Evolutionary conservation across 371 early-diverging fungal species (phyloP).

Genomic region (Mucor circinelloides): DNA sequence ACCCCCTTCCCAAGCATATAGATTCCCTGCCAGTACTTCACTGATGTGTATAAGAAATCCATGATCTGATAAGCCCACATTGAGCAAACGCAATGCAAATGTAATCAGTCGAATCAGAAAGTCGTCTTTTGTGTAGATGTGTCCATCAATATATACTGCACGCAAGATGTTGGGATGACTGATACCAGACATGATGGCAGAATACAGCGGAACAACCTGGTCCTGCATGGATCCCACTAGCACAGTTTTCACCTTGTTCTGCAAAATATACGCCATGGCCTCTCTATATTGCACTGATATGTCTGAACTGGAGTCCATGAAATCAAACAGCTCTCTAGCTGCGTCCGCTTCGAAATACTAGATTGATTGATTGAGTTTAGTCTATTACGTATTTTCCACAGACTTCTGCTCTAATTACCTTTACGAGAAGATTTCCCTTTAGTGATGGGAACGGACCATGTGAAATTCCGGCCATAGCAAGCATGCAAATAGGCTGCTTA

Average conservation of each 20-base stretch:
- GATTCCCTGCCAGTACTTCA: constrained; percentile 82
- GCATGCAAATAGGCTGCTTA: constrained; percentile 71
- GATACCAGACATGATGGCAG: constrained; percentile 82
- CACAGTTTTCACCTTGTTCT: constrained; percentile 68
- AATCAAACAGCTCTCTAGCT: constrained; percentile 90
- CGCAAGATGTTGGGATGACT: constrained; percentile 87
- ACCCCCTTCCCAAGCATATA: constrained; percentile 83
- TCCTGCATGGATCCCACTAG: constrained; percentile 84
- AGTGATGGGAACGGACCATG: constrained; percentile 90
- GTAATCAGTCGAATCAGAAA: constrained; percentile 84
- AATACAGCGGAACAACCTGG: constrained; percentile 94
- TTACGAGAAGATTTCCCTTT: constrained; percentile 77
- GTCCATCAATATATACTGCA: constrained; percentile 85
- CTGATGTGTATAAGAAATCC: constrained; percentile 83
- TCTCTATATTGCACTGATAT: constrained; percentile 69
- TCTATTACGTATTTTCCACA: background rate
- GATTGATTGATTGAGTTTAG: background rate
- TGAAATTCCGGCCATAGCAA: constrained; percentile 92
- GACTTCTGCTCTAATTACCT: constrained; percentile 21
- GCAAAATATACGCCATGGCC: constrained; percentile 68
- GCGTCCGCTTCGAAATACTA: constrained; percentile 89
- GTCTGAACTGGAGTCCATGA: constrained; percentile 73
- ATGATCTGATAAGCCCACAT: constrained; percentile 82
- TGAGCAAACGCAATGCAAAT: constrained; percentile 82
- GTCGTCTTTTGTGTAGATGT: constrained; percentile 71